Conservation (phyloP, 768 basidiomycete species). For the Rhizopogon sp. region DNA sequence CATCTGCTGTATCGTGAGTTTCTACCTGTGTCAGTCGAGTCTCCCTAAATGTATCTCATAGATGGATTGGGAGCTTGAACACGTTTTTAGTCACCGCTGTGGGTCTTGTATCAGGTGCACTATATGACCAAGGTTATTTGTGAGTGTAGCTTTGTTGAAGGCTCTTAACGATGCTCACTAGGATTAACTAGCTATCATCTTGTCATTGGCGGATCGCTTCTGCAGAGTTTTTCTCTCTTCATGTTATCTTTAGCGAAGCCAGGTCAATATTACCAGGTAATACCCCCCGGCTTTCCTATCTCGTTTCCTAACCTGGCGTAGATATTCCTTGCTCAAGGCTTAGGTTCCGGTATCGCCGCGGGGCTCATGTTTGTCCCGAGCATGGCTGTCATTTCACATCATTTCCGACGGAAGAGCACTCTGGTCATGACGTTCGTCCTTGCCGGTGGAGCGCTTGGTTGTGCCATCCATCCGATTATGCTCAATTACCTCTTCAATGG, state of each 20-base stretch:
- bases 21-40: neutral
- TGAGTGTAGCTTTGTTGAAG: constrained; percentile 11
- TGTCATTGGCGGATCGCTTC: constrained; percentile 39
- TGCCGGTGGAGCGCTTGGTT: constrained; percentile 29
- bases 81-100: constrained; percentile 32
- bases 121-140: constrained; percentile 51
- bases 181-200: constrained; percentile 32
- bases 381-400: constrained; percentile 38
- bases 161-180: neutral
- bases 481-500: constrained; percentile 23
- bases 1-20: constrained; percentile 33
- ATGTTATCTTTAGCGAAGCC: constrained; percentile 41
- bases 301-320: constrained; percentile 9
- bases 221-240: constrained; percentile 36
- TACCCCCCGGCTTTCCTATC: constrained; percentile 2
- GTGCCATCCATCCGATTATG: constrained; percentile 22
- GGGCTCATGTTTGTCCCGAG: constrained; percentile 45
- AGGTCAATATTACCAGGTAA: constrained; percentile 39
- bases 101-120: constrained; percentile 37
- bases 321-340: constrained; percentile 46
- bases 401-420: constrained; percentile 36
- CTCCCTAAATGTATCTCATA: constrained; percentile 6
- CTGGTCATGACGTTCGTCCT: constrained; percentile 40
- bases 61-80: constrained; percentile 45
- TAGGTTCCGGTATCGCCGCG: constrained; percentile 39